A percentile compares a stretch with the other conserved stretches of the same genome.
Conservation (phyloP, 768 basidiomycete genomes). For the Rhizopogon vulgaris region DNA sequence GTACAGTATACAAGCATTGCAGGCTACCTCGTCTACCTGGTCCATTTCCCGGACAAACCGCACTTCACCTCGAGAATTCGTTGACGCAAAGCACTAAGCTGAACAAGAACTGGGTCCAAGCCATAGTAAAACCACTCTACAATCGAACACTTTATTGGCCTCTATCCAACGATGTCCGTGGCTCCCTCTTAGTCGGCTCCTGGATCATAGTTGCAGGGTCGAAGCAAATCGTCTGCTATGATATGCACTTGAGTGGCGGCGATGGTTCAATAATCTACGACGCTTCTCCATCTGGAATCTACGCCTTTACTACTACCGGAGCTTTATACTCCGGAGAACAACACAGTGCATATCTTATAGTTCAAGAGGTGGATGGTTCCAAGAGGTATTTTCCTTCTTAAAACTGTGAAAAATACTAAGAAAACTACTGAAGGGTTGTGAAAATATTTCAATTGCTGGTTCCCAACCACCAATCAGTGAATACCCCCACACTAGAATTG, state of each 20-base stretch:
- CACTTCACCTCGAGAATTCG: not conserved
- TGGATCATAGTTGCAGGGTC: not conserved
- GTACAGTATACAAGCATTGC: not conserved
- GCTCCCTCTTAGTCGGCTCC: not conserved
- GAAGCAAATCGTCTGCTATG: not conserved
- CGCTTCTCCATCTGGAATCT: not conserved
- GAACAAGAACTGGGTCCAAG: not conserved
- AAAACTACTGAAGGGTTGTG: not conserved
- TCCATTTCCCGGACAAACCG: not conserved
- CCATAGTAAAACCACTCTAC: not conserved
- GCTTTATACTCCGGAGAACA: not conserved
- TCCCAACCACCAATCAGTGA: not conserved
- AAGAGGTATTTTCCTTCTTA: no score
- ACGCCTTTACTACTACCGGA: not conserved
- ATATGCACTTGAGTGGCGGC: not conserved
- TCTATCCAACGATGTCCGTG: not conserved
- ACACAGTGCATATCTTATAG: not conserved
- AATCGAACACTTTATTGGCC: not conserved
- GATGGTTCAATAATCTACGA: not conserved
- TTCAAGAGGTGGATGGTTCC: not conserved
- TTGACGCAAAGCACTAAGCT: not conserved
- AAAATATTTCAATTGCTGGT: not conserved
- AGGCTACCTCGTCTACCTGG: not conserved
- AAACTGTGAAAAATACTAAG: not conserved
- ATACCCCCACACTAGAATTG: not conserved